Percentiles rank a stretch among this genome's conserved stretches.
These are phyloP conservation scores for Schizosaccharomyces versatilis DNA, from an alignment of 1,139 yeast species.

Conservation along the genomic window DNA sequence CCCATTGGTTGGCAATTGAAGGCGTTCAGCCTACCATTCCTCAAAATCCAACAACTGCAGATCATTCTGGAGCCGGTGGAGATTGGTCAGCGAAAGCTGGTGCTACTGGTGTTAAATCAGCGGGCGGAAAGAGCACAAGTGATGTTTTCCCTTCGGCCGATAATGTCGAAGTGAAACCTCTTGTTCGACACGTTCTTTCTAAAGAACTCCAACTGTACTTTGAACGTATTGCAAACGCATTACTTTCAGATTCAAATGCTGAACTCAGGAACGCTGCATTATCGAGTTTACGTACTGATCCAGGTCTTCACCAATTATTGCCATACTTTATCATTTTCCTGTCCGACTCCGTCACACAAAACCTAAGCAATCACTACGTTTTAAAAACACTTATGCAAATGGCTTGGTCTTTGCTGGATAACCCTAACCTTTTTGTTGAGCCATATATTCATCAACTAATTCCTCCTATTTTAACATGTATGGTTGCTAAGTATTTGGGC, in stretches of 20 bases:
- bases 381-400: constrained; percentile 81
- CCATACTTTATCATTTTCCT: constrained; percentile 92
- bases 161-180: constrained; percentile 66
- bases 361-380: constrained; percentile 48
- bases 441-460: constrained; percentile 86
- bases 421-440: constrained; percentile 70
- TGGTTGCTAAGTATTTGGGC: constrained; percentile 80
- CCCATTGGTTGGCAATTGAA: constrained; percentile 96
- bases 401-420: constrained; percentile 61
- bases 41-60: constrained; percentile 76
- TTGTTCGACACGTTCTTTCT: constrained; percentile 89
- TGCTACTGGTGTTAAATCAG: constrained; percentile 17
- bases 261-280: constrained; percentile 53
- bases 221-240: constrained; percentile 69
- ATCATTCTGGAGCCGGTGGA: constrained; percentile 12
- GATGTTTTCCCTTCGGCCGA: constrained; percentile 16
- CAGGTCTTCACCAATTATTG: constrained; percentile 87
- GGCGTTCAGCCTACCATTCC: constrained; percentile 97
- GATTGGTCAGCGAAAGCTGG: constrained; percentile 24
- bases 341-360: constrained; percentile 85
- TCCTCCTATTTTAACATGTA: constrained; percentile 80
- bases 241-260: constrained; percentile 30
- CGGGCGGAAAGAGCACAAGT: constrained; percentile 14
- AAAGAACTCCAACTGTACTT: constrained; percentile 84
- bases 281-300: constrained; percentile 66